Conservation (phyloP, 345 rosid genomes). For the Euphorbia tirucalli region DNA sequence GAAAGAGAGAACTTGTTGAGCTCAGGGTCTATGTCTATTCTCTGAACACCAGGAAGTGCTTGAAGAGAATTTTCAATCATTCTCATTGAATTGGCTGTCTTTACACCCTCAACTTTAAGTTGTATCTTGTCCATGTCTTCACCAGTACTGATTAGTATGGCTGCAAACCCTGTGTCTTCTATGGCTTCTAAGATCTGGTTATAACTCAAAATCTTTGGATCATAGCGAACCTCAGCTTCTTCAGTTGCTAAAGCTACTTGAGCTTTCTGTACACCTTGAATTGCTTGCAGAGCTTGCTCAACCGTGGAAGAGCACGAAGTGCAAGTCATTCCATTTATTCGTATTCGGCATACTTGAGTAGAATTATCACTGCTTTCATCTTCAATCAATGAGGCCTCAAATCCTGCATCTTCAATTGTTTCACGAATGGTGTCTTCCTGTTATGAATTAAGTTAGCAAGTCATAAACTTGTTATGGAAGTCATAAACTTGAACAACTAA, state of each 20-base stretch:
- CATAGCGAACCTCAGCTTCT: conserved; percentile 77
- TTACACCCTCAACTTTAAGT: conserved; percentile 66
- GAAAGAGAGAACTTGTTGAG: conserved; percentile 52
- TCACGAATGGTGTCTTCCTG: conserved; percentile 85
- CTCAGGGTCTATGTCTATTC: conserved; percentile 27
- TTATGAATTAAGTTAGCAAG: neutral
- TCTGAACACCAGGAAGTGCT: conserved; percentile 57
- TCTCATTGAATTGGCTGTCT: conserved; percentile 46
- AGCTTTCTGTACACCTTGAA: conserved; percentile 64
- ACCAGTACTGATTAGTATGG: conserved; percentile 63
- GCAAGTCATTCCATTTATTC: conserved; percentile 89
- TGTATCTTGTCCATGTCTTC: conserved; percentile 67
- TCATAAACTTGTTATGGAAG: neutral
- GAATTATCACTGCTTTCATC: conserved; percentile 53
- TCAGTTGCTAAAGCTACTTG: conserved; percentile 87
- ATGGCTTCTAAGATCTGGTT: conserved; percentile 46
- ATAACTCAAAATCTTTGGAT: conserved; percentile 43
- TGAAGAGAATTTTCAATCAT: conserved; percentile 30
- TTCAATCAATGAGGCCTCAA: conserved; percentile 54
- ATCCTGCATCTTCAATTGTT: conserved; percentile 84
- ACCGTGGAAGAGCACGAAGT: conserved; percentile 73
- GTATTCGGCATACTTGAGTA: conserved; percentile 62
- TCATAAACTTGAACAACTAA: neutral
- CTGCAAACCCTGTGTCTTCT: conserved; percentile 70
- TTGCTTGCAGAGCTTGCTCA: conserved; percentile 59